phyloP scores from a whole-genome alignment of 768 basidiomycete species.

The Lactarius deliciosus region DNA sequence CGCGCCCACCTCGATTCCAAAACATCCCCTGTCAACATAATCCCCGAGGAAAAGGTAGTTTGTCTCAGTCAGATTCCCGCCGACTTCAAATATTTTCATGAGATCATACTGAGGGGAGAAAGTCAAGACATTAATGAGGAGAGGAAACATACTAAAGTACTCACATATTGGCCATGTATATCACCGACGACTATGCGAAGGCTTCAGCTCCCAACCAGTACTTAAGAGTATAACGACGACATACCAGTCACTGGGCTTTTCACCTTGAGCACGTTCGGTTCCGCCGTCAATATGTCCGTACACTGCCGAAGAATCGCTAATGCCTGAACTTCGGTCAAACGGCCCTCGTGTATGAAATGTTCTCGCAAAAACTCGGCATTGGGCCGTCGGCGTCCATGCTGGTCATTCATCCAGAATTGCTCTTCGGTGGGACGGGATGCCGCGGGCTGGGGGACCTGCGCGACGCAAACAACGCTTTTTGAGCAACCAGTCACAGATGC shows the following conservation, averaged over 20 bases:
- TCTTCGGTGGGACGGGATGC: constrained; percentile 64
- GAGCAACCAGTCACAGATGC: not conserved
- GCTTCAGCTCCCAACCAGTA: not conserved
- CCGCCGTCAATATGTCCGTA: constrained; percentile 61
- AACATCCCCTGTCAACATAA: constrained; percentile 94
- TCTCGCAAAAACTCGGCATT: constrained; percentile 78
- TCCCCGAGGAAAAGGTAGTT: constrained; percentile 91
- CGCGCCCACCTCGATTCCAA: constrained; percentile 61
- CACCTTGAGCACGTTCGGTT: constrained; percentile 82
- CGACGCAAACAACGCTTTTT: constrained; percentile 5
- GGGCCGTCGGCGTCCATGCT: constrained; percentile 57
- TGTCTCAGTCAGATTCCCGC: constrained; percentile 76
- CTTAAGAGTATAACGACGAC: constrained; percentile 33
- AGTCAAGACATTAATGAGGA: not conserved
- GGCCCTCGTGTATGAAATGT: constrained; percentile 84
- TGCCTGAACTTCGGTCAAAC: constrained; percentile 79
- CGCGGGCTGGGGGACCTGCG: constrained; percentile 69
- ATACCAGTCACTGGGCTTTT: constrained; percentile 87
- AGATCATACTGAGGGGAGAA: constrained; percentile 73
- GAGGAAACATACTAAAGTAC: constrained; percentile 17
- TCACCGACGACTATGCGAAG: constrained; percentile 77
- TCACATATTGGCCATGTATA: constrained; percentile 94
- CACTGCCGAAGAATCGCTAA: constrained; percentile 70
- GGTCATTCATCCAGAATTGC: constrained; percentile 62
- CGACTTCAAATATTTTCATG: constrained; percentile 96